Evolutionary conservation across 2,329 filamentous ascomycete species (phyloP), one percentile per base, ranked within the genome.

Genomic region (Aspergillus ruber): DNA sequence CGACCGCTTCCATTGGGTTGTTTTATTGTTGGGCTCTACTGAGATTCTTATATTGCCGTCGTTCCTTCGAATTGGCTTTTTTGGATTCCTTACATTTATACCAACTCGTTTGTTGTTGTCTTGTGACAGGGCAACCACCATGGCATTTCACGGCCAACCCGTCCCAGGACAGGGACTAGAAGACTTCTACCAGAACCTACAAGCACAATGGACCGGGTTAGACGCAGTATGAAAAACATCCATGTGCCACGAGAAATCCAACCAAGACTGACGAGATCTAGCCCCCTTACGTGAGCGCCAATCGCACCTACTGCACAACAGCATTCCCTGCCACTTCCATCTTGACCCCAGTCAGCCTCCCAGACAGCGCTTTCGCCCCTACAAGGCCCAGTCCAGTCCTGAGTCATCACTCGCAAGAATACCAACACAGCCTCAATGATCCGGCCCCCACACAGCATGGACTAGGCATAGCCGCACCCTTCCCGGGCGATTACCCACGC

Each of bases 301-400:
- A 50, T 40, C 55, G 63, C 44, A 57, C 66, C 3, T 71, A 70
- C 52, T 66, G 60, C 46, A 57, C 62, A n/a, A 56, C 59, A 29
- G 43, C 61, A 27, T 65, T 62, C 40, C 59, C 58, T 48, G 48
- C 63, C 35, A 47, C 52, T 15, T 51, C 57, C 45, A 57, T 68
- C 40, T 53, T 69, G 36, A 71, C 68, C 3, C 68, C 69, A 27
- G 63, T 69, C 53, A 70, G 68, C 46, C 59, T 71, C 12, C 59
- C 66, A 3, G 66, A 69, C 47, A 64, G 48, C 53, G 60, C 63
- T 29, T 66, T 66, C 46, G 47, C 53, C 20, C 57, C 61, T 44
- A 44, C 59, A 13, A 55, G 58, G 43, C 59, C 63, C 3, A 70
- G 65, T 43, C 66, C 69, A 25, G 62, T 59, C 12, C 50, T 69